Evolutionary conservation across 1,284 basidiomycete genomes (phyloP).

Genomic region (Jaminaea rosea): DNA sequence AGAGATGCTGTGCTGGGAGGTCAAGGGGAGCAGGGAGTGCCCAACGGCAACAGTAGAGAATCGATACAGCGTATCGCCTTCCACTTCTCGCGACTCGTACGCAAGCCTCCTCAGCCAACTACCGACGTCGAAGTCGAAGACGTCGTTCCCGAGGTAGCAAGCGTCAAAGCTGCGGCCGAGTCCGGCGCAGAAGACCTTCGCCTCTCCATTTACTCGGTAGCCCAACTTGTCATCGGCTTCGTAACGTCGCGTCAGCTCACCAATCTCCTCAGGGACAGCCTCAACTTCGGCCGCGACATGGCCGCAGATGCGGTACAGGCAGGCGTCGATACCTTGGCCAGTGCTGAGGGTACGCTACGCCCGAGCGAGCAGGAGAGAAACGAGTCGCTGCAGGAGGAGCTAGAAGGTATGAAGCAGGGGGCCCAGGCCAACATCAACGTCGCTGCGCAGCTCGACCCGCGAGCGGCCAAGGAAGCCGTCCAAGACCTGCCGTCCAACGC

Average conservation of each 20-base stretch:
- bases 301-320: not conserved
- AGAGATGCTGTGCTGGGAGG: not conserved
- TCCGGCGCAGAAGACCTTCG: conserved; percentile 1
- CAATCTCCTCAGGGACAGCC: not conserved
- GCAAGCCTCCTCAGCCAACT: not conserved
- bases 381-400: not conserved
- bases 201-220: not conserved
- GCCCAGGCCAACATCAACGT: not conserved
- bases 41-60: conserved; percentile 3
- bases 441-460: not conserved
- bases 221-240: not conserved
- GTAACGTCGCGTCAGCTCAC: conserved; percentile 6
- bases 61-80: conserved; percentile 4
- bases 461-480: not conserved
- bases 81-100: not conserved
- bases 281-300: not conserved
- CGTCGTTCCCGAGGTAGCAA: conserved; percentile 1
- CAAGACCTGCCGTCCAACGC: not conserved
- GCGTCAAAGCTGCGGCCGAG: conserved; percentile 1
- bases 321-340: not conserved
- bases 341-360: not conserved
- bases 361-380: not conserved
- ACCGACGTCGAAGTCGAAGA: conserved; percentile 2
- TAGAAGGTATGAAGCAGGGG: not conserved
- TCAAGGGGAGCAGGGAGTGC: not conserved